Base-by-base conservation (phyloP, 805 yeast genomes). In the Wickerhamomyces canadensis region DNA sequence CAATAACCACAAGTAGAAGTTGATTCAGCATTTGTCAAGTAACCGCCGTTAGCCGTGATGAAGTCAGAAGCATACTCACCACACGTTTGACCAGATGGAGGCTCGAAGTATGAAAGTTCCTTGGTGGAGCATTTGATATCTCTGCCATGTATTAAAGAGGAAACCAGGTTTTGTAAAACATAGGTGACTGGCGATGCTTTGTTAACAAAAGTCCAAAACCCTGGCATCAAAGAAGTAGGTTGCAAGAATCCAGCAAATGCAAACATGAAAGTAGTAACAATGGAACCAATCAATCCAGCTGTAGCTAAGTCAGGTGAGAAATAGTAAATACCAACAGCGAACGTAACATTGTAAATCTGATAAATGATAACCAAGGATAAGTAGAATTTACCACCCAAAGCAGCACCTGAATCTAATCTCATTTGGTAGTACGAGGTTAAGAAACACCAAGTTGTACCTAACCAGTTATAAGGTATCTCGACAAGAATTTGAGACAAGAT, bases 191-290 rank as follows among this genome's bases (percentile, higher is more conserved):
- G 94, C 19, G 85, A 79, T 16, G 68, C 69, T 47, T 82, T 73
- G 73, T 83, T 80, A 88, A 85, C 82, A 57, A 82, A 85, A 33
- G 74, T 77, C 94, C 94, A 85, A 66, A 85, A 85, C 1, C 84
- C 78, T 11, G 94, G 93, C 79, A 84, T 72, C 36, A 67, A 60
- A 3, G 43, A 28, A 6, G 61, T 61, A 14, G 78, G 75, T 51
- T 79, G 85, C 41, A 79, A 64, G 39, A 81, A 80, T 64, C 89
- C 87, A 57, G 84, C 70, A 64, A 84, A 83, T 17, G 79, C 64
- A 39, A 81, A 68, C 49, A 74, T 58, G 54, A 82, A 72, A 25
- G 80, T 64, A 55, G 76, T 71, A 43, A 74, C 58, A 46, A 82
- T 58, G 31, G 81, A 70, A 36, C 71, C 62, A 32, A 81, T 58